Percentiles rank a stretch among this genome's conserved stretches.
Conservation (phyloP, 2,329 filamentous ascomycete species). For the Boeremia lycopersici region DNA sequence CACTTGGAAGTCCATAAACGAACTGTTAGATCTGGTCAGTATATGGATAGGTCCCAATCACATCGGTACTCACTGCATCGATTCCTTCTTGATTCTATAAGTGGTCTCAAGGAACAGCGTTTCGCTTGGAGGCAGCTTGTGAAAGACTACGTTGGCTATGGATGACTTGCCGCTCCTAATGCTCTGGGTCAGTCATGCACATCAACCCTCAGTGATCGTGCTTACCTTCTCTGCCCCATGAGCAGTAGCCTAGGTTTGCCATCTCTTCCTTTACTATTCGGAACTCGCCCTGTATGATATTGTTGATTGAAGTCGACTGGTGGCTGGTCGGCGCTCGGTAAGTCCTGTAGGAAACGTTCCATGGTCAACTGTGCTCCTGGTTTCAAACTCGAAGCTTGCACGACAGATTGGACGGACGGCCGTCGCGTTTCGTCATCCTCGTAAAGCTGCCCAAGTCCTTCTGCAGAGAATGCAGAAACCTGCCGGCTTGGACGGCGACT, state of each 20-base stretch:
- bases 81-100: constrained; percentile 90
- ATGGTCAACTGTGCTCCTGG: constrained; percentile 51
- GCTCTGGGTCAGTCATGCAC: constrained; percentile 21
- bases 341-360: constrained; percentile 52
- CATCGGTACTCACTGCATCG: constrained; percentile 75
- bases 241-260: constrained; percentile 83
- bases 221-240: constrained; percentile 92
- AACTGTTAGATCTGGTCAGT: constrained; percentile 59
- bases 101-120: constrained; percentile 96
- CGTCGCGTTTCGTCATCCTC: constrained; percentile 18
- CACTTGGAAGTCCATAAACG: constrained; percentile 98
- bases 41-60: not conserved
- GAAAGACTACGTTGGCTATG: constrained; percentile 98
- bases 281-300: constrained; percentile 52
- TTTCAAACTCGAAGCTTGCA: constrained; percentile 39
- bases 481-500: constrained; percentile 15
- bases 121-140: constrained; percentile 95
- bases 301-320: constrained; percentile 46
- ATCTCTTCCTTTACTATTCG: constrained; percentile 60
- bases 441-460: constrained; percentile 15
- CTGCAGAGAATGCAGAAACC: constrained; percentile 14
- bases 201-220: not conserved
- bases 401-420: constrained; percentile 23
- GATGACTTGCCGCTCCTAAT: constrained; percentile 94
- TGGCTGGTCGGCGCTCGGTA: constrained; percentile 49